These are phyloP conservation scores for Geotrichum ghanense DNA, from an alignment of 805 yeast genomes.

Conservation along the genomic window DNA sequence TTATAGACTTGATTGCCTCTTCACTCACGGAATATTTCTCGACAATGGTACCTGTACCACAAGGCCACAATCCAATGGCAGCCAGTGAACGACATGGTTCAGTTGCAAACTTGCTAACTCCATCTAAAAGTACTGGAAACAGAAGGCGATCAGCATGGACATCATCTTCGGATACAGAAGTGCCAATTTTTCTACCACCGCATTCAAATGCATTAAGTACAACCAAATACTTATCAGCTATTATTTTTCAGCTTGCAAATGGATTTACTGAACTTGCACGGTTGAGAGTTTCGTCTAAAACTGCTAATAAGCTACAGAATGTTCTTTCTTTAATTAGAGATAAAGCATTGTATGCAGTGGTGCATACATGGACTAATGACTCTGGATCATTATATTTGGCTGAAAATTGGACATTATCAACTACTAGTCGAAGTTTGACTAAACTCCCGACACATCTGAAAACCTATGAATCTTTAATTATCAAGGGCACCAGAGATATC, in stretches of 20 bases:
- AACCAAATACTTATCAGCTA: conserved; percentile 37
- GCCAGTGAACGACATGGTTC: neutral
- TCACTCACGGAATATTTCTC: conserved; percentile 19
- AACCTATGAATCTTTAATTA: conserved; percentile 29
- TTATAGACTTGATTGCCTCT: conserved; percentile 26
- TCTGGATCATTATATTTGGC: conserved; percentile 26
- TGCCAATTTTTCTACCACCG: conserved; percentile 53
- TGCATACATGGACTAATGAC: conserved; percentile 43
- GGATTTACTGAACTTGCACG: conserved; percentile 35
- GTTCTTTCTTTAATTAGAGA: conserved; percentile 30
- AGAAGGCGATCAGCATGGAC: neutral
- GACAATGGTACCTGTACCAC: conserved; percentile 2
- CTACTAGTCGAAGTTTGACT: conserved; percentile 25
- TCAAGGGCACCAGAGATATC: conserved; percentile 21
- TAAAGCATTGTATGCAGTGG: conserved; percentile 35
- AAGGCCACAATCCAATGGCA: neutral
- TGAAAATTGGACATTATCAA: conserved; percentile 31
- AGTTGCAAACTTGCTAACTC: neutral
- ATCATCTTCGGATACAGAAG: conserved; percentile 5
- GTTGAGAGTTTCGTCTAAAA: conserved; percentile 30
- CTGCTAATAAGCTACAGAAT: conserved; percentile 29
- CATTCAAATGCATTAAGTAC: conserved; percentile 52
- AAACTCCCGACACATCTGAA: conserved; percentile 29
- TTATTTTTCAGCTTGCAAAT: conserved; percentile 33
- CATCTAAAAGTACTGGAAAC: neutral